These are phyloP conservation scores for Phytophthora pseudosyringae DNA, from an alignment of 352 stramenopile genomes.

Conservation along the genomic window DNA sequence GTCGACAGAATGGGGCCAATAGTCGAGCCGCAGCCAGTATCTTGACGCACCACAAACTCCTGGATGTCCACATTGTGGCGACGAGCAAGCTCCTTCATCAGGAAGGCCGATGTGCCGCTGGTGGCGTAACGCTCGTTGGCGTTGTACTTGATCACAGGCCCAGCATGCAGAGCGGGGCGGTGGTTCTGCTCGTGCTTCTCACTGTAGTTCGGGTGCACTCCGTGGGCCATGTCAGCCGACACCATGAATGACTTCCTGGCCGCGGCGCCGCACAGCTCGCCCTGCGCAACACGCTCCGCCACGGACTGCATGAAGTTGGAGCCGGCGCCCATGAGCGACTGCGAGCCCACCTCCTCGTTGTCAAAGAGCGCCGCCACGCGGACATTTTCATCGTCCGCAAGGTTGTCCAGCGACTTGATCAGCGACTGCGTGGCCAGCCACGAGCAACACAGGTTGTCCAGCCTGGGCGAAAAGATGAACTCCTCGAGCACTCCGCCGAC, in stretches of 20 bases:
- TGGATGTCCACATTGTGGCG: slow-evolving; percentile 90
- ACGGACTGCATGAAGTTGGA: slow-evolving; percentile 85
- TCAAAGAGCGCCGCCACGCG: slow-evolving; percentile 97
- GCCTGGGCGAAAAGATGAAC: slow-evolving; percentile 96
- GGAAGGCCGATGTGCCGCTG: slow-evolving; percentile 91
- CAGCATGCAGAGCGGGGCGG: slow-evolving; percentile 90
- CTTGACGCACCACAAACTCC: slow-evolving; percentile 97
- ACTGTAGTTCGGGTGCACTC: slow-evolving; percentile 97
- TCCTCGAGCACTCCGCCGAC: slow-evolving; percentile 94
- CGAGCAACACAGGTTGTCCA: slow-evolving; percentile 98
- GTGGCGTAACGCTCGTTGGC: slow-evolving; percentile 98
- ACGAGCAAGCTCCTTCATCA: slow-evolving; percentile 92
- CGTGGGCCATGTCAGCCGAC: slow-evolving; percentile 97
- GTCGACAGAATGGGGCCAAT: slow-evolving; percentile 98
- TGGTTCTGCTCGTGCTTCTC: slow-evolving; percentile 96
- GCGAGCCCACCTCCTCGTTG: slow-evolving; percentile 97
- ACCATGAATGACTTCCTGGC: slow-evolving; percentile 86
- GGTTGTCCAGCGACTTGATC: slow-evolving; percentile 74
- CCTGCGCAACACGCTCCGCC: slow-evolving; percentile 62
- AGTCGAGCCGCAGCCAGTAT: slow-evolving; percentile 96
- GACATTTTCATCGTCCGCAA: slow-evolving; percentile 84
- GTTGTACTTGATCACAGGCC: slow-evolving; percentile 99
- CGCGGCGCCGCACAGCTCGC: slow-evolving; percentile 56
- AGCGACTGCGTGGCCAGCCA: slow-evolving; percentile 92
- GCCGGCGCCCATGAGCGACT: slow-evolving; percentile 85